phyloP scores from a whole-genome alignment of 176 grass and related monocot species.

The Oryza glaberrima region DNA sequence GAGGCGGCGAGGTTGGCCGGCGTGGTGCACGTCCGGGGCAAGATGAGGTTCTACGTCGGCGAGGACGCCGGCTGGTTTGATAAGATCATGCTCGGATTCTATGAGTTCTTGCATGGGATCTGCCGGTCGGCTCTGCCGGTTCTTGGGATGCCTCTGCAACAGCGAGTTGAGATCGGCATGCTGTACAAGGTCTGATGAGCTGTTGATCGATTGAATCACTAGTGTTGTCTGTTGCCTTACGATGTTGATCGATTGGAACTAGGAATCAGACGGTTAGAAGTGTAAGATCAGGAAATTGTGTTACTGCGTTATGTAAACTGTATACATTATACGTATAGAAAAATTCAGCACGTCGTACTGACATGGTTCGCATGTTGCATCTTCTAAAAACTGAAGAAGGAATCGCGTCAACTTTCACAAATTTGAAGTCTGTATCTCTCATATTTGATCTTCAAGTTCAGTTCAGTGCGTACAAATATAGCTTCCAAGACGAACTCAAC shows the following conservation, averaged over 20 bases:
- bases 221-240: background rate
- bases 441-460: too few species aligned
- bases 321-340: background rate
- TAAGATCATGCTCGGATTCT: conserved; percentile 65
- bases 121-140: conserved; percentile 66
- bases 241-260: background rate
- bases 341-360: background rate
- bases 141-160: conserved; percentile 58
- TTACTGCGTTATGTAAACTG: background rate
- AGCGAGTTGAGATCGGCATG: conserved; percentile 86
- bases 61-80: conserved; percentile 59
- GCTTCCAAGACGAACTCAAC: too few species aligned
- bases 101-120: conserved; percentile 77
- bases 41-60: conserved; percentile 74
- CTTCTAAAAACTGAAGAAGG: too few species aligned
- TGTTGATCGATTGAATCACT: background rate
- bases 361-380: background rate
- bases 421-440: too few species aligned
- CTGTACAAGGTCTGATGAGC: conserved; percentile 57
- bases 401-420: too few species aligned
- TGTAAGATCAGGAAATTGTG: background rate
- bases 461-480: too few species aligned
- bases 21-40: conserved; percentile 70
- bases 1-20: conserved; percentile 46
- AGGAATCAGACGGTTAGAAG: background rate